A percentile compares a stretch with the other conserved stretches of the same genome.
These are phyloP conservation scores for Stagonosporopsis chrysanthemi DNA, from an alignment of 2,329 filamentous ascomycete genomes.

Conservation along the genomic window DNA sequence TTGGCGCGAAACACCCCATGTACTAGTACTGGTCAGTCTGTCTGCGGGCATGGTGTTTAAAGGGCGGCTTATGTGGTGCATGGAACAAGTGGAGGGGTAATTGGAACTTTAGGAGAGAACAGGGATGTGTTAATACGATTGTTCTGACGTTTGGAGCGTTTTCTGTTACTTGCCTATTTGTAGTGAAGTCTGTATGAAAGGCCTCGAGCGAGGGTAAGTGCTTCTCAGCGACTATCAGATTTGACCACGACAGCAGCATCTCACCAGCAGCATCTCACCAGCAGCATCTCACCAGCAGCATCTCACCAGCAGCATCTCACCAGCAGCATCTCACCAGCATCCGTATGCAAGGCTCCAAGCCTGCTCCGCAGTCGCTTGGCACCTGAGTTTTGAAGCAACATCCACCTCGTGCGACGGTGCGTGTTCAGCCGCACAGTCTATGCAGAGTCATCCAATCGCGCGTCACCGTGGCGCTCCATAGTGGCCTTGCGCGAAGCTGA, in stretches of 20 bases:
- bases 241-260: not conserved
- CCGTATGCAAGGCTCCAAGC: not conserved
- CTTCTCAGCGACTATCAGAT: not conserved
- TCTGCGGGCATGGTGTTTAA: conserved; percentile 9
- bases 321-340: not conserved
- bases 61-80: not conserved
- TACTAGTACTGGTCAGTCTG: conserved; percentile 13
- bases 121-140: not conserved
- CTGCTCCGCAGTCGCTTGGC: not conserved
- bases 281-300: too few species aligned
- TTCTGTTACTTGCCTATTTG: too few species aligned
- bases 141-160: not conserved
- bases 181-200: not conserved
- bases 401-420: not conserved
- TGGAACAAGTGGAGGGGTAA: not conserved
- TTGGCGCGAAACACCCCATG: conserved; percentile 13
- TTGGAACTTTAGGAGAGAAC: not conserved
- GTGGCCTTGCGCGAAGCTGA: conserved; percentile 5
- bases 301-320: too few species aligned
- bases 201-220: not conserved
- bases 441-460: not conserved
- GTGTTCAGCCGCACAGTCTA: conserved; percentile 6
- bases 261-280: too few species aligned
- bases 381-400: not conserved
- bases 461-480: not conserved